Evolutionary conservation across 2,329 filamentous ascomycete species (phyloP).

Genomic region (Thermomyces lanuginosus): DNA sequence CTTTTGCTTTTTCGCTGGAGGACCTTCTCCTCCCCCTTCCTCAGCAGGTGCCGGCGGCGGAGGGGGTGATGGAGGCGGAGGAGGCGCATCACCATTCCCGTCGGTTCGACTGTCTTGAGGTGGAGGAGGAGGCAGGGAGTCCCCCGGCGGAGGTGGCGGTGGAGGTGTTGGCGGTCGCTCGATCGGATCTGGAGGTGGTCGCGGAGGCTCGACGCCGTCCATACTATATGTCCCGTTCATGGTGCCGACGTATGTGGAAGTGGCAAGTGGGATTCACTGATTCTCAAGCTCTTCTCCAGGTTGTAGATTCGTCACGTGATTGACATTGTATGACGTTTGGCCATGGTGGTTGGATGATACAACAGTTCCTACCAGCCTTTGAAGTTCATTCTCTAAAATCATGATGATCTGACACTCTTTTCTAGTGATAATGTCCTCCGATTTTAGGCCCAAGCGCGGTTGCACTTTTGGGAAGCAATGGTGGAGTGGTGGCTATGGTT

Average conservation of each 20-base stretch:
- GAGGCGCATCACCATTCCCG: constrained; percentile 21
- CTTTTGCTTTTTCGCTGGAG: constrained; percentile 25
- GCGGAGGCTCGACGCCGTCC: constrained; percentile 15
- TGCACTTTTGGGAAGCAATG: too few relatives aligned
- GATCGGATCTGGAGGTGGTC: constrained; percentile 21
- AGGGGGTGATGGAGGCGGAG: constrained; percentile 28
- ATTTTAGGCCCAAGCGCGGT: too few relatives aligned
- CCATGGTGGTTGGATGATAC: too few relatives aligned
- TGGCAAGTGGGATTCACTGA: constrained; percentile 2
- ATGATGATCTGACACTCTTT: too few relatives aligned
- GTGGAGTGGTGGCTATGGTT: too few relatives aligned
- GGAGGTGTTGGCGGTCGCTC: constrained; percentile 27
- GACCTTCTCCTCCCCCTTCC: constrained; percentile 26
- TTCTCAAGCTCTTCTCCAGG: too few relatives aligned
- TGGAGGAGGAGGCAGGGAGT: constrained; percentile 25
- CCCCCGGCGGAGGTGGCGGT: constrained; percentile 30
- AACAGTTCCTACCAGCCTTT: too few relatives aligned
- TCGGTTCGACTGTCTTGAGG: constrained; percentile 29
- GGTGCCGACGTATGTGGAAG: constrained; percentile 3
- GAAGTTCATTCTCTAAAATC: too few relatives aligned
- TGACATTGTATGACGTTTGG: too few relatives aligned
- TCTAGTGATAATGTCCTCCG: too few relatives aligned
- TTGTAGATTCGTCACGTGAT: too few relatives aligned
- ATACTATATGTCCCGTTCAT: constrained; percentile 22
- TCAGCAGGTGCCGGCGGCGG: constrained; percentile 22